phyloP scores from a whole-genome alignment of 73 alveolate genomes.

The Uronychia setigera region DNA sequence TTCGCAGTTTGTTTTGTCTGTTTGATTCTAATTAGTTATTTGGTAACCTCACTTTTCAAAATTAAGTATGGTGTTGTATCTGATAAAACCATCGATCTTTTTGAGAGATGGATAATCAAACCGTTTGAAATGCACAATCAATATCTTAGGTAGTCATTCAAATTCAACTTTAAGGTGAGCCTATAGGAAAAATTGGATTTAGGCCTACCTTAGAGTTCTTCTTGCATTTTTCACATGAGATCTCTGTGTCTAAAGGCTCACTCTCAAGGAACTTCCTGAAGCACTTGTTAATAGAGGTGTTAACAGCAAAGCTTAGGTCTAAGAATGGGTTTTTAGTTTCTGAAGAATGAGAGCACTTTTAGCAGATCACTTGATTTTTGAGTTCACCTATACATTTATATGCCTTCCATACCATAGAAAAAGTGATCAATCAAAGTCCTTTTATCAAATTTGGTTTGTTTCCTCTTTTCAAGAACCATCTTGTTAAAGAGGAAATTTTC shows the following conservation, averaged over 20 bases:
- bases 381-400: background rate
- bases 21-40: background rate
- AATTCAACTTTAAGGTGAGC: background rate
- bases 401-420: background rate
- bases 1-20: background rate
- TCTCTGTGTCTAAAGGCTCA: background rate
- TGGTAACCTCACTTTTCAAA: background rate
- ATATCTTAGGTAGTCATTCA: background rate
- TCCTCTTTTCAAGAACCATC: background rate
- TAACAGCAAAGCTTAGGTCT: background rate
- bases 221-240: background rate
- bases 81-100: background rate
- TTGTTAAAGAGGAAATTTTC: background rate
- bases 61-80: background rate
- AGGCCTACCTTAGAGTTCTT: background rate
- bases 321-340: background rate
- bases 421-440: background rate
- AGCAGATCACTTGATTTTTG: background rate
- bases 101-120: background rate
- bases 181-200: background rate
- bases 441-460: no score
- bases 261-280: background rate
- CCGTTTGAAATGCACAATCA: background rate
- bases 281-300: background rate
- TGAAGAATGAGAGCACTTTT: background rate